A percentile compares a stretch with the other conserved stretches of the same genome.
Conservation (phyloP, 2,329 filamentous ascomycete species). For the Ophiobolus disseminans region DNA sequence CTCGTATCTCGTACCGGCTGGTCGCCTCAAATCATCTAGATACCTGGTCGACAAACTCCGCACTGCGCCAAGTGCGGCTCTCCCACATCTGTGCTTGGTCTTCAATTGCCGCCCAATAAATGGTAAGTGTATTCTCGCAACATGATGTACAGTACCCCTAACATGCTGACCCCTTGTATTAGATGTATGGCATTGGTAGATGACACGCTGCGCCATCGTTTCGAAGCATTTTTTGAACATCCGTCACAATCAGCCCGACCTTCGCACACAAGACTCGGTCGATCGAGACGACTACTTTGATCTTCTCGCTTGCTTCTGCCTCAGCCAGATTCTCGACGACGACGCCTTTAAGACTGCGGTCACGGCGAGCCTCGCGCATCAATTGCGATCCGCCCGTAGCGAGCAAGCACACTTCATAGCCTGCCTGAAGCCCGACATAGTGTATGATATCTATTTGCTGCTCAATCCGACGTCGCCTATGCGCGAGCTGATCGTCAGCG, state of each 20-base stretch:
- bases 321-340: not conserved
- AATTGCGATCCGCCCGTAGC: not conserved
- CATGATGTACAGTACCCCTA: not conserved
- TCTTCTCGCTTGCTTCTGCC: not conserved
- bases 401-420: not conserved
- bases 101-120: too few species aligned
- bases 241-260: not conserved
- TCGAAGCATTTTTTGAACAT: not conserved
- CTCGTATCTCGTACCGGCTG: not conserved
- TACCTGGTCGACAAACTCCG: not conserved
- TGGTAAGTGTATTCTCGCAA: too few species aligned
- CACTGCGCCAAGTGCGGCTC: too few species aligned
- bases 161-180: not conserved
- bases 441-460: not conserved
- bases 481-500: not conserved
- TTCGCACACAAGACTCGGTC: not conserved
- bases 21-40: not conserved
- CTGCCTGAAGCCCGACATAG: not conserved
- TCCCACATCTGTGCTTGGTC: too few species aligned
- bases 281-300: not conserved
- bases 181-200: not conserved
- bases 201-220: not conserved
- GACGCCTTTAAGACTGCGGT: not conserved
- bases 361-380: not conserved
- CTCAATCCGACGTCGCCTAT: not conserved